Base-by-base conservation (phyloP, 164 flowering plant species). In the Aristolochia contorta region DNA sequence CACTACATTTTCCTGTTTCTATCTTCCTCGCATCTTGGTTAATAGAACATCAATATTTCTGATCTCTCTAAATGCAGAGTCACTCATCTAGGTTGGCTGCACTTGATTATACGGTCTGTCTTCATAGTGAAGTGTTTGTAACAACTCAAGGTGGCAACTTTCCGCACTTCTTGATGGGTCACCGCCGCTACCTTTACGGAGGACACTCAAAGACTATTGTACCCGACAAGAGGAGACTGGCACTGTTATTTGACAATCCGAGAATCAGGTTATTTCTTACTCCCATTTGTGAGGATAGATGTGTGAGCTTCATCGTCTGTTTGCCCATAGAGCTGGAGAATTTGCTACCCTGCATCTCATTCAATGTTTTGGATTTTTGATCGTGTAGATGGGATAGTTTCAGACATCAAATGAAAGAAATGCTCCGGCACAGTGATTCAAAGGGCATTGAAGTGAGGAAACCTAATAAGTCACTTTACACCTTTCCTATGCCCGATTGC, bases 71-170 rank as follows among this genome's bases (percentile, higher is more conserved):
- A n/a, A 61, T 86, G 74, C 41, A 91, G 98, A 92, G 93, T 47
- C 84, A 86, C 64, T 89, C 82, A 10, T 91, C 98, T n/a, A 79
- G 98, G 74, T 70, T 91, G 80, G 98, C 98, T 65, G 98, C 98
- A 65, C 89, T 92, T 65, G 96, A 89, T 68, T 92, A 92, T 60
- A 84, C 91, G 3, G 89, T 92, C 46, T 87, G 96, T 75, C 89
- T 89, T 70, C 79, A 85, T 62, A 92, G 98, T 74, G 95, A 92
- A 73, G 96, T 83, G 45, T 89, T 92, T 75, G 86, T 89, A 46
- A 89, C 96, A 21, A 92, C 96, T 49, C 98, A 92, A 74, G 98
- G 96, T 64, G 98, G 98, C 56, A 92, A 92, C 59, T 92, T 92
- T 60, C 98, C 98, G 27, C 98, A 91, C 74, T 91, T 91, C 72